These are phyloP conservation scores for Tulasnella sp. DNA, from an alignment of 768 basidiomycete genomes.

Conservation along the genomic window DNA sequence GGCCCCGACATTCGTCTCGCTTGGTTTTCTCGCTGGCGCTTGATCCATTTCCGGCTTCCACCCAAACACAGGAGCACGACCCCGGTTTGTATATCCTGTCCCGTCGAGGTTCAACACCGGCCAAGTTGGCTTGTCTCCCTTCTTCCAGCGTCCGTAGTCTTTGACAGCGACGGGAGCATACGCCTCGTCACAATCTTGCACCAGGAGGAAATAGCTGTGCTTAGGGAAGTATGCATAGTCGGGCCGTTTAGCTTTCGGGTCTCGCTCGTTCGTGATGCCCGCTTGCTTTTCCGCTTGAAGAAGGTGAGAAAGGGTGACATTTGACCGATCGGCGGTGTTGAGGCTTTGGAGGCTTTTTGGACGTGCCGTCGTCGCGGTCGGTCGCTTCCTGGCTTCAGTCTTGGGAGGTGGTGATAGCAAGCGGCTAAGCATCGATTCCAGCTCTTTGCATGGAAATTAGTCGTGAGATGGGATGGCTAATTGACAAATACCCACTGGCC, in stretches of 20 bases:
- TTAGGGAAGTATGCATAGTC: constrained; percentile 83
- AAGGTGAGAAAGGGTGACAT: constrained; percentile 34
- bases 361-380: constrained; percentile 39
- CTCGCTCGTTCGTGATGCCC: constrained; percentile 81
- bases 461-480: background rate
- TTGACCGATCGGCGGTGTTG: background rate
- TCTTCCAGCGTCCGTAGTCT: constrained; percentile 60
- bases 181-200: constrained; percentile 83
- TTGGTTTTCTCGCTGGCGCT: background rate
- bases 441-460: constrained; percentile 28
- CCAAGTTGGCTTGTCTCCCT: constrained; percentile 55
- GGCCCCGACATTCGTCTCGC: background rate
- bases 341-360: background rate
- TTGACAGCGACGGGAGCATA: constrained; percentile 76
- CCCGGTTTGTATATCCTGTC: constrained; percentile 1
- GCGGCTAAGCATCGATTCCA: constrained; percentile 31
- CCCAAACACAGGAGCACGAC: constrained; percentile 12
- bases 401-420: constrained; percentile 28
- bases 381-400: constrained; percentile 35
- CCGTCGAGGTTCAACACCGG: constrained; percentile 55
- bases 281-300: constrained; percentile 73
- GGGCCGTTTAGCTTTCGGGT: constrained; percentile 77
- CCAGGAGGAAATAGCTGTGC: constrained; percentile 67
- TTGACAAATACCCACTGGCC: constrained; percentile 31
- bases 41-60: constrained; percentile 18